Evolutionary conservation across 1,284 basidiomycete species (phyloP), one percentile per base, ranked within the genome.

Genomic region (Boletus hoseneyae): DNA sequence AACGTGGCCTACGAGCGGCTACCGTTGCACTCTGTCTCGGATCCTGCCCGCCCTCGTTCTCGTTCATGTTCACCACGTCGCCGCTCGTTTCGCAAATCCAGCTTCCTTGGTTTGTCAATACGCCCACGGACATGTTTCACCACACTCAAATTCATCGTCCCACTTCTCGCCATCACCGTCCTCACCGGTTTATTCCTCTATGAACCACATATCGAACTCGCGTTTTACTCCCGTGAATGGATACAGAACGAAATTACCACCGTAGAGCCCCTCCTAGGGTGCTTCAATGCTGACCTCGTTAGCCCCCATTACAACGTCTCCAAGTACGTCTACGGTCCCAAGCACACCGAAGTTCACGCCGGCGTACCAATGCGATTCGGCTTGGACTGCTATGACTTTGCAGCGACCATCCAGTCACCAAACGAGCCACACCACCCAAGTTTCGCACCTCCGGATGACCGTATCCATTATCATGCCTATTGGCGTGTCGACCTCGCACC

Each of bases 371-470:
- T 95, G 72, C 76, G 80, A 42, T 75, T 88, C 54, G 90, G 89
- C 25, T 73, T 90, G 73, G 86, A 92, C 61, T 97, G 93, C 69
- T 96, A 93, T 65, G 83, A 92, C 64, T 93, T 92, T 67, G 87
- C 92, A 3, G 83, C 83, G 10, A 91, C 90, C 6, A 78, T 95
- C 75, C 78, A 59, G 45, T 58, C 50, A 35, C 50, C 45, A n/a
- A 34, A 13, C 13, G 25, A 41, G 46, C 33, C 47, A 44, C 6
- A 52, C 49, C 48, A 43, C 19, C 6, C 40, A 25, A 30, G 41
- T 54, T 50, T 46, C 15, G 25, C 60, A 15, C 55, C 63, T 3
- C 57, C 68, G 11, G 73, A 78, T 38, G 72, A 79, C 48, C 73
- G 78, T 21, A 77, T 79, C 8, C 77, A 82, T 45, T 93, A 82